Conservation (phyloP, 176 grass and related monocot species). For the Oryza coarctata region DNA sequence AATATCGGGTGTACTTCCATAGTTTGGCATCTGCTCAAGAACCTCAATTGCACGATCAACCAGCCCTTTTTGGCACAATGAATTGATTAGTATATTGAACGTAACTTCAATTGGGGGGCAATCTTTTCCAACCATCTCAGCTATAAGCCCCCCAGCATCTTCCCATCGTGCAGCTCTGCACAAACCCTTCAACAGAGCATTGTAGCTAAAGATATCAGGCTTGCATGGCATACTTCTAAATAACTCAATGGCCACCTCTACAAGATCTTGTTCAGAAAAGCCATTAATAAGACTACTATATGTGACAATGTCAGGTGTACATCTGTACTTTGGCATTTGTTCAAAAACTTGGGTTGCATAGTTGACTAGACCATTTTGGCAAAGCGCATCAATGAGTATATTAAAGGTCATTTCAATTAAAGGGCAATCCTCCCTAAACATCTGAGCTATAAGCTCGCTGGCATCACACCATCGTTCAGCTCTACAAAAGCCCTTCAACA, state of each 20-base stretch:
- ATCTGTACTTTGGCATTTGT: slow-evolving; percentile 44
- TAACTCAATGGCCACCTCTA: slow-evolving; percentile 38
- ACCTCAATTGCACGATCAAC: slow-evolving; percentile 45
- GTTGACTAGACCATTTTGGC: slow-evolving; percentile 36
- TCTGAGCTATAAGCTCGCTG: slow-evolving; percentile 30
- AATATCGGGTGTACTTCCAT: slow-evolving; percentile 43
- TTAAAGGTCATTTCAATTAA: slow-evolving; percentile 48
- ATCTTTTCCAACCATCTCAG: slow-evolving; percentile 43
- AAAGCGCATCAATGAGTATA: slow-evolving; percentile 47
- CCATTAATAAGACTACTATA: slow-evolving; percentile 57
- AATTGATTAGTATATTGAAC: slow-evolving; percentile 52
- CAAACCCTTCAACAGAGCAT: slow-evolving; percentile 48
- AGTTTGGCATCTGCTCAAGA: slow-evolving; percentile 45
- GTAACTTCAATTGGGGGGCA: slow-evolving; percentile 55
- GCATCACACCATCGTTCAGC: slow-evolving; percentile 43
- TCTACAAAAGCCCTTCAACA: slow-evolving; percentile 50
- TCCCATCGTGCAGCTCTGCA: slow-evolving; percentile 45
- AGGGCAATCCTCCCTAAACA: slow-evolving; percentile 30
- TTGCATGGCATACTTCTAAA: slow-evolving; percentile 53
- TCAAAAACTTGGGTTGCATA: slow-evolving; percentile 45
- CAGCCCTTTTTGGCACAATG: slow-evolving; percentile 45
- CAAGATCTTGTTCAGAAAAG: slow-evolving; percentile 50
- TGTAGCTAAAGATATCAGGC: slow-evolving; percentile 52
- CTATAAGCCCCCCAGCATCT: slow-evolving; percentile 47
- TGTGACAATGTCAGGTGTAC: slow-evolving; percentile 52